A percentile compares a stretch with the other conserved stretches of the same genome.
Conservation (phyloP, 768 basidiomycete genomes). For the Podaxis carcinomalis region DNA sequence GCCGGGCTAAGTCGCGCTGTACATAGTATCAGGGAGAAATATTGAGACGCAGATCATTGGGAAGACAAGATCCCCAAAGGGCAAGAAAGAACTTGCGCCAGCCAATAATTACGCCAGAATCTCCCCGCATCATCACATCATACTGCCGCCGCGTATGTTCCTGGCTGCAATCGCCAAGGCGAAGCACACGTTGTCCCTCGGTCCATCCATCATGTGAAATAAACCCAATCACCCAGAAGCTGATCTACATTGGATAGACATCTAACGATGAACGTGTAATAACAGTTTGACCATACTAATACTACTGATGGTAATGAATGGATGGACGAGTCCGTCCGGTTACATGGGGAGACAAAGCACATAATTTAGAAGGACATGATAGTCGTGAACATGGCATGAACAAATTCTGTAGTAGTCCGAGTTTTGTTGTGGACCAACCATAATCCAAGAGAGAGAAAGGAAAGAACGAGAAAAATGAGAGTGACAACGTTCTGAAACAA, state of each 20-base stretch:
- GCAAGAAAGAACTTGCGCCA: neutral
- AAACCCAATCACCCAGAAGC: constrained; percentile 7
- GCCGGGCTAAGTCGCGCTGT: neutral
- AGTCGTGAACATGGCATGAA: constrained; percentile 9
- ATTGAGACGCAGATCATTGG: no score
- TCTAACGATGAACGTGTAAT: constrained; percentile 11
- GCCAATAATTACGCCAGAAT: neutral
- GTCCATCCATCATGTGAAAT: constrained; percentile 4
- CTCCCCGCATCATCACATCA: constrained; percentile 7
- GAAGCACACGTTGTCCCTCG: no score
- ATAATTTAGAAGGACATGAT: constrained; percentile 5
- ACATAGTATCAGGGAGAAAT: no score
- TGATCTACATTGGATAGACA: constrained; percentile 5
- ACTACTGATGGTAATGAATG: constrained; percentile 1
- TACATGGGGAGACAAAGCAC: constrained; percentile 5
- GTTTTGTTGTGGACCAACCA: neutral
- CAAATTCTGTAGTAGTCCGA: constrained; percentile 1
- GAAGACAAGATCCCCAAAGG: neutral
- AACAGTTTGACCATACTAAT: constrained; percentile 10
- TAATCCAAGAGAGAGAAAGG: neutral
- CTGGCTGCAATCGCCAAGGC: neutral
- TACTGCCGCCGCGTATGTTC: constrained; percentile 2
- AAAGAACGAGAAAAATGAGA: neutral
- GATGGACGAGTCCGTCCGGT: neutral
- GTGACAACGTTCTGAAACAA: constrained; percentile 4